These are phyloP conservation scores for Suhomyces prunicola DNA, from an alignment of 805 yeast species.

Conservation along the genomic window DNA sequence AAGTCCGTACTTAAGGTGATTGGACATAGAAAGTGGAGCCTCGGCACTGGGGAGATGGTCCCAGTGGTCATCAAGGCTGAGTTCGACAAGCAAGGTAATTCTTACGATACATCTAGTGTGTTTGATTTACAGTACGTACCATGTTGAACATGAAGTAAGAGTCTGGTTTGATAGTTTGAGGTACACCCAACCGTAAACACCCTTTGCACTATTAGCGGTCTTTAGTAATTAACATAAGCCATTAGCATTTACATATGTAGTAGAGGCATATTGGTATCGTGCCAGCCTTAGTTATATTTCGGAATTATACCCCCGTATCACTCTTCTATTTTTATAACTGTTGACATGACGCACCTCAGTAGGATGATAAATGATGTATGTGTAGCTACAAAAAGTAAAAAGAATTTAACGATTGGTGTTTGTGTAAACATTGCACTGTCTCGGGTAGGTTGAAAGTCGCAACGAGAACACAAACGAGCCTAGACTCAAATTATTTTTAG, in stretches of 20 bases:
- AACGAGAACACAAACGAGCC: neutral
- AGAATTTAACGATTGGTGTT: neutral
- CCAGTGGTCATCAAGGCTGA: slow-evolving; percentile 23
- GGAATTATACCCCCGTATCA: neutral
- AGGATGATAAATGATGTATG: neutral
- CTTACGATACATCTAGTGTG: slow-evolving; percentile 1
- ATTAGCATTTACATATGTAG: neutral
- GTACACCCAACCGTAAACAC: neutral
- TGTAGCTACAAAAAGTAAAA: neutral
- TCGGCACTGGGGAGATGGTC: slow-evolving; percentile 27
- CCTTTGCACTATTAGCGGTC: neutral
- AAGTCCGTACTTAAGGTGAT: slow-evolving; percentile 22
- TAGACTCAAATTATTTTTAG: neutral
- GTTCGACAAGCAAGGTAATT: neutral
- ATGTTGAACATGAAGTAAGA: neutral
- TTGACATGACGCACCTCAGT: neutral
- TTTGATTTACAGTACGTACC: neutral
- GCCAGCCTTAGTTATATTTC: neutral
- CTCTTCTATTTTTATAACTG: neutral
- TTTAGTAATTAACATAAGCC: neutral
- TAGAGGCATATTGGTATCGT: neutral
- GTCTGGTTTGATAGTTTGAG: neutral
- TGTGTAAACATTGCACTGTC: neutral
- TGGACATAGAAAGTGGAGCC: slow-evolving; percentile 20
- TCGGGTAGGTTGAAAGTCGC: neutral